phyloP scores from a whole-genome alignment of 2,329 filamentous ascomycete genomes.

The Penicillium hesseltinei region DNA sequence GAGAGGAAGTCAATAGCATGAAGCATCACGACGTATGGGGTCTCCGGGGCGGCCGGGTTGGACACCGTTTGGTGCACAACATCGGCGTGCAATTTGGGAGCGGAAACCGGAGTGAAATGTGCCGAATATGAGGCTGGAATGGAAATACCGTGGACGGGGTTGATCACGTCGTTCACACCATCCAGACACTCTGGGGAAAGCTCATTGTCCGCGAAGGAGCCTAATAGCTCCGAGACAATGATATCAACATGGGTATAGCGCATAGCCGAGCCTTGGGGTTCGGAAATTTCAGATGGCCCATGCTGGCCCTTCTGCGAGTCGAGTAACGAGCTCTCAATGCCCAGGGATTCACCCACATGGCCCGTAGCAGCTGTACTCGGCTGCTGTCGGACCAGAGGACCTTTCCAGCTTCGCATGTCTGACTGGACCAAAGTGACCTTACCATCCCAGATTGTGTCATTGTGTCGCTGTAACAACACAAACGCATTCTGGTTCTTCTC shows the following conservation, averaged over 20 bases:
- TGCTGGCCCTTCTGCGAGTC: conserved; percentile 27
- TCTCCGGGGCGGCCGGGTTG: conserved; percentile 76
- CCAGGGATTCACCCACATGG: conserved; percentile 36
- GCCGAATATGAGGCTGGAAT: conserved; percentile 93
- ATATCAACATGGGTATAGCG: conserved; percentile 66
- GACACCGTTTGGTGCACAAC: conserved; percentile 61
- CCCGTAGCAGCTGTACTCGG: conserved; percentile 16
- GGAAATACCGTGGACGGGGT: conserved; percentile 77
- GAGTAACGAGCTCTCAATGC: conserved; percentile 29
- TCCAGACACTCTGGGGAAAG: conserved; percentile 95
- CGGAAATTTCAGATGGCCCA: conserved; percentile 31
- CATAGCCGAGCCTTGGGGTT: conserved; percentile 46
- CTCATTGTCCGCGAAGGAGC: conserved; percentile 94
- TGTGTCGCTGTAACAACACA: conserved; percentile 85
- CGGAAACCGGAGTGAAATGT: conserved; percentile 86
- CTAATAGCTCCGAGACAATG: conserved; percentile 86
- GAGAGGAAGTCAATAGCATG: conserved; percentile 86
- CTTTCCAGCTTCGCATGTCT: conserved; percentile 96
- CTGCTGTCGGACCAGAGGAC: conserved; percentile 53
- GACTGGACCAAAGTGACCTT: conserved; percentile 87
- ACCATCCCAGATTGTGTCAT: conserved; percentile 74
- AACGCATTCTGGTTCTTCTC: conserved; percentile 99
- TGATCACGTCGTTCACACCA: conserved; percentile 88
- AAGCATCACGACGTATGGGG: conserved; percentile 91
- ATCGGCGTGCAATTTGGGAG: conserved; percentile 81